Evolutionary conservation across 2,329 filamentous ascomycete genomes (phyloP).

Genomic region (Colletotrichum scovillei): DNA sequence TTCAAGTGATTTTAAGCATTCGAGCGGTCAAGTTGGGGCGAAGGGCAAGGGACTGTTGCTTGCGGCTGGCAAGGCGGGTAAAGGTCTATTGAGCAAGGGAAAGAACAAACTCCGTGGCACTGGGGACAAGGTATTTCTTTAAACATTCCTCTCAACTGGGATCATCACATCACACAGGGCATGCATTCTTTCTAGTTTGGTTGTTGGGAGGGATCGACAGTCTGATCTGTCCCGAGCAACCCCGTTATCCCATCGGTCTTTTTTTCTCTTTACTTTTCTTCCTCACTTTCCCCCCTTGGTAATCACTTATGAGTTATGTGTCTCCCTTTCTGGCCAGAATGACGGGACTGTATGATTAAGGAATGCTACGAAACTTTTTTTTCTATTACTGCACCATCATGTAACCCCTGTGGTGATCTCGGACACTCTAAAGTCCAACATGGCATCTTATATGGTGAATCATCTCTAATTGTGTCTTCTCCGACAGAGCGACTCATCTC

Average conservation of each 20-base stretch:
- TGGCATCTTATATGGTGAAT: constrained; percentile 32
- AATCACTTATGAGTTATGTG: constrained; percentile 28
- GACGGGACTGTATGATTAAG: constrained; percentile 53
- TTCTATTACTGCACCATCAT: constrained; percentile 43
- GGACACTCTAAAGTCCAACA: constrained; percentile 28
- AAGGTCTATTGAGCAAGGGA: constrained; percentile 90
- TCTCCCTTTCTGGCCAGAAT: constrained; percentile 43
- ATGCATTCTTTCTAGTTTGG: constrained; percentile 40
- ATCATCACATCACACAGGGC: constrained; percentile 34
- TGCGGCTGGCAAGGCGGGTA: constrained; percentile 87
- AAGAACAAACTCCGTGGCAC: constrained; percentile 82
- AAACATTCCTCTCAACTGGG: constrained; percentile 53
- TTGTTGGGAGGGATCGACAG: constrained; percentile 31
- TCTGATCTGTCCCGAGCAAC: constrained; percentile 25
- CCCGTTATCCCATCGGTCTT: constrained; percentile 18
- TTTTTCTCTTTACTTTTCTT: constrained; percentile 13
- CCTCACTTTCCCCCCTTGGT: constrained; percentile 34
- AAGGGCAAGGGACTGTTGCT: constrained; percentile 93
- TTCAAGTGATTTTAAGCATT: constrained; percentile 61
- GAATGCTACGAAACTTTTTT: constrained; percentile 51
- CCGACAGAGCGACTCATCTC: constrained; percentile 50
- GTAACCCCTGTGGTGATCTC: constrained; percentile 37
- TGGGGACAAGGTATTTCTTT: constrained; percentile 90
- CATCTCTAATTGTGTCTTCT: constrained; percentile 41
- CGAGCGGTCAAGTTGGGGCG: constrained; percentile 75